Evolutionary conservation across 805 yeast genomes (phyloP).

Genomic region (Lipomyces orientalis): DNA sequence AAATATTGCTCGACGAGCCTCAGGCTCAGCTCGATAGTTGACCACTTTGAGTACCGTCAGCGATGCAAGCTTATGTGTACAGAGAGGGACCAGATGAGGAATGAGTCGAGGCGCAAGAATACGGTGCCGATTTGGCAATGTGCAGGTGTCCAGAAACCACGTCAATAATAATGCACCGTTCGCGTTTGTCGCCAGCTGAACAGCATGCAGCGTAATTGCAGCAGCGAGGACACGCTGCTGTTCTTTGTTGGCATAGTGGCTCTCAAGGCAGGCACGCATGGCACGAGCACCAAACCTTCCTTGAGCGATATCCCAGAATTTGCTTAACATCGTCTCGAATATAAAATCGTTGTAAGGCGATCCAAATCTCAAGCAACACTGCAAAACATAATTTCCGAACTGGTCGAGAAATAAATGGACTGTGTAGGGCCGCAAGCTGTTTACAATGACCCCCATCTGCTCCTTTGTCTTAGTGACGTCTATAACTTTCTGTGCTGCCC

Average conservation of each 20-base stretch:
- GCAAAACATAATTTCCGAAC: constrained; percentile 95
- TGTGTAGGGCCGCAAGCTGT: constrained; percentile 77
- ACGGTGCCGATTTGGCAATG: constrained; percentile 65
- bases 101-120: constrained; percentile 67
- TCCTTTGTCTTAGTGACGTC: constrained; percentile 68
- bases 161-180: constrained; percentile 90
- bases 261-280: constrained; percentile 88
- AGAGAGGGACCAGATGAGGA: constrained; percentile 65
- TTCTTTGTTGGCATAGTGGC: constrained; percentile 67
- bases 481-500: constrained; percentile 98
- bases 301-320: constrained; percentile 79
- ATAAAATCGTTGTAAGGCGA: constrained; percentile 88
- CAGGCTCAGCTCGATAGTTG: constrained; percentile 67
- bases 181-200: constrained; percentile 76
- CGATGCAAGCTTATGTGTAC: constrained; percentile 84
- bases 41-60: constrained; percentile 79
- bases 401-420: constrained; percentile 90
- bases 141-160: constrained; percentile 91
- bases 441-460: constrained; percentile 68
- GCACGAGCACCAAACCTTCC: constrained; percentile 97
- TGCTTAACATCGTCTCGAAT: constrained; percentile 77
- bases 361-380: constrained; percentile 90
- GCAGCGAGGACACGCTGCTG: constrained; percentile 76
- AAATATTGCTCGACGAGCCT: constrained; percentile 66
- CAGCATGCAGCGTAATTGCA: constrained; percentile 76